A percentile compares a stretch with the other conserved stretches of the same genome.
These are phyloP conservation scores for Trichodelitschia bisporula DNA, from an alignment of 495 filamentous ascomycete genomes.

Conservation along the genomic window DNA sequence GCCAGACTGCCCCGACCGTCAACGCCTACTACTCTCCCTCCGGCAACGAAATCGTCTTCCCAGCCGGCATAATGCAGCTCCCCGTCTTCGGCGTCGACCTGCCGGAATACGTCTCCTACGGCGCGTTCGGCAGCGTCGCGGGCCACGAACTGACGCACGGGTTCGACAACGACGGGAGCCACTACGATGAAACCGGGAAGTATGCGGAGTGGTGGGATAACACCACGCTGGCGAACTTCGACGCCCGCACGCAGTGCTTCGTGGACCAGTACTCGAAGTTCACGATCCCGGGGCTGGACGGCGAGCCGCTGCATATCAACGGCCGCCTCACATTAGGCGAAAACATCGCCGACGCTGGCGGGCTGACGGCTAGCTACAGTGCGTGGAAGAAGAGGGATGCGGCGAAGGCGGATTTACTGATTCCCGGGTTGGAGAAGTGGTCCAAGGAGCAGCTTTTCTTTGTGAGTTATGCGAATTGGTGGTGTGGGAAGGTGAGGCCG, in stretches of 20 bases:
- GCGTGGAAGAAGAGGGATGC: conserved; percentile 39
- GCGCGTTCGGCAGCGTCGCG: conserved; percentile 42
- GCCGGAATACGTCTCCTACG: conserved; percentile 42
- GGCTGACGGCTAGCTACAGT: conserved; percentile 34
- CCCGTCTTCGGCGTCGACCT: conserved; percentile 37
- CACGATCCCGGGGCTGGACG: conserved; percentile 28
- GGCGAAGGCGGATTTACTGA: conserved; percentile 24
- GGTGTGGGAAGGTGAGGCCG: conserved; percentile 39
- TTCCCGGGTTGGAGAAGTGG: conserved; percentile 40
- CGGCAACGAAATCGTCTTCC: conserved; percentile 46
- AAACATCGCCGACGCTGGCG: conserved; percentile 57
- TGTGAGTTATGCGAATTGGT: conserved; percentile 37
- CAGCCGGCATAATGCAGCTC: conserved; percentile 48
- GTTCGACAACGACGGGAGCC: conserved; percentile 43
- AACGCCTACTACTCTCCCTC: conserved; percentile 35
- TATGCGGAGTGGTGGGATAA: conserved; percentile 49
- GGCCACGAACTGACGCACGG: conserved; percentile 56
- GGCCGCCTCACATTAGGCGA: conserved; percentile 44
- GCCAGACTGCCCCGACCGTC: no score
- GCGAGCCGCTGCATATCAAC: conserved; percentile 37
- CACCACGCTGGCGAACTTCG: conserved; percentile 33
- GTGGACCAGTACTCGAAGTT: conserved; percentile 42
- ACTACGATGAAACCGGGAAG: conserved; percentile 42
- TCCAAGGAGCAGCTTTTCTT: conserved; percentile 54
- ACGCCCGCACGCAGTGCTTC: conserved; percentile 42